Conservation (phyloP, 768 basidiomycete species). For the Neoboletus magnificus region DNA sequence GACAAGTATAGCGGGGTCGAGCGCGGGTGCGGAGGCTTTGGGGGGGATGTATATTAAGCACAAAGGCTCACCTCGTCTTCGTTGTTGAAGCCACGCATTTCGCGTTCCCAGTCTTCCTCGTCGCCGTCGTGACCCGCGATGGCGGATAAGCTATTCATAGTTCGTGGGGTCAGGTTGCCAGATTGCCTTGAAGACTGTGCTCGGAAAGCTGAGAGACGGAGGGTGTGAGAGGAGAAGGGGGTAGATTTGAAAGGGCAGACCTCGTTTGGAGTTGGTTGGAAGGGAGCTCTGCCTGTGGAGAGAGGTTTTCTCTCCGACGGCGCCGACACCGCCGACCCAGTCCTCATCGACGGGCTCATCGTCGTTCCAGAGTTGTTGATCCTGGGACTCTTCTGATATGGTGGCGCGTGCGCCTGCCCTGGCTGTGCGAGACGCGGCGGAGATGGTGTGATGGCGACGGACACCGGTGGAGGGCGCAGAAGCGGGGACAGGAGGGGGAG, state of each 20-base stretch:
- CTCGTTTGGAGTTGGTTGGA: conserved; percentile 76
- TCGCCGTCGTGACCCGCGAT: conserved; percentile 87
- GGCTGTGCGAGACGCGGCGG: conserved; percentile 65
- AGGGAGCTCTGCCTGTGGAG: conserved; percentile 80
- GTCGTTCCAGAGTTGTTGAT: conserved; percentile 60
- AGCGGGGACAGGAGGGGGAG: conserved; percentile 41
- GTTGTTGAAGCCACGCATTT: conserved; percentile 52
- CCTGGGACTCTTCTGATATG: conserved; percentile 65
- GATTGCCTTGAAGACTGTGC: conserved; percentile 47
- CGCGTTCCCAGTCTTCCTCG: conserved; percentile 83
- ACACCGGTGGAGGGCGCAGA: conserved; percentile 46
- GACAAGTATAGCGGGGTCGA: not conserved
- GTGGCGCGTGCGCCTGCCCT: conserved; percentile 57
- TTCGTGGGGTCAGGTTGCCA: conserved; percentile 65
- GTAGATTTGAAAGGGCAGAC: conserved; percentile 36
- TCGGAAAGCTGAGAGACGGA: conserved; percentile 45
- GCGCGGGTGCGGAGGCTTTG: not conserved
- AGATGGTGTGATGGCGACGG: conserved; percentile 82
- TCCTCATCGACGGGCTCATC: conserved; percentile 78
- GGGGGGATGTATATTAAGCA: conserved; percentile 1
- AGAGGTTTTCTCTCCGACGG: conserved; percentile 78
- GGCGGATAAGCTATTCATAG: conserved; percentile 77
- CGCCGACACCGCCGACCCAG: conserved; percentile 79
- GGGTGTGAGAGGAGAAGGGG: conserved; percentile 1
- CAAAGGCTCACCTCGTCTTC: conserved; percentile 60